Evolutionary conservation across 257 asterid species (phyloP).

Genomic region (Solanum pimpinellifolium): DNA sequence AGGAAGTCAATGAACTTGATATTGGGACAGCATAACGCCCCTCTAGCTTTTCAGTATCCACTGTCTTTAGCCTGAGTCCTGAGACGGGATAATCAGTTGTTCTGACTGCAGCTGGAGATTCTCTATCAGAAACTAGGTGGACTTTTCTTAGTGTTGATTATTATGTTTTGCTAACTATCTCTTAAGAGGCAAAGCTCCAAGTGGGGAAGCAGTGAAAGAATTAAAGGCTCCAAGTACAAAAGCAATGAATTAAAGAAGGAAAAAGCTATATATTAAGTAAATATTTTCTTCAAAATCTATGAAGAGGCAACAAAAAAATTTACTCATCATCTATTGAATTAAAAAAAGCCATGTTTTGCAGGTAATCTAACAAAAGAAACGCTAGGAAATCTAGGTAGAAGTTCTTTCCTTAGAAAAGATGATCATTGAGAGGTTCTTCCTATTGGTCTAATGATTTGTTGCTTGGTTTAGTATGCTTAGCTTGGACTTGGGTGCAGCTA

Average conservation of each 20-base stretch:
- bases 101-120: background rate
- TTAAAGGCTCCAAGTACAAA: background rate
- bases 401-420: background rate
- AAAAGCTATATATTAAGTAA: background rate
- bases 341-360: background rate
- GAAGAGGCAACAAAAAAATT: background rate
- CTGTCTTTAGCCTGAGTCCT: background rate
- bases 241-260: background rate
- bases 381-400: background rate
- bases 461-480: background rate
- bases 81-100: background rate
- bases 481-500: background rate
- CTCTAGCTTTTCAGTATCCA: background rate
- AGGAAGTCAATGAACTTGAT: background rate
- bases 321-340: background rate
- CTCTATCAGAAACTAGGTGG: background rate
- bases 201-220: background rate
- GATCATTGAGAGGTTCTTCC: background rate
- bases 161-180: background rate
- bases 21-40: background rate
- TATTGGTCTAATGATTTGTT: background rate
- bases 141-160: background rate
- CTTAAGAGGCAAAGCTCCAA: background rate
- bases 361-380: background rate
- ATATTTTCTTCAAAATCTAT: background rate